Evolutionary conservation across 129 eudicot species (phyloP), one percentile per base, ranked within the genome.

Genomic region (Calendula officinalis): DNA sequence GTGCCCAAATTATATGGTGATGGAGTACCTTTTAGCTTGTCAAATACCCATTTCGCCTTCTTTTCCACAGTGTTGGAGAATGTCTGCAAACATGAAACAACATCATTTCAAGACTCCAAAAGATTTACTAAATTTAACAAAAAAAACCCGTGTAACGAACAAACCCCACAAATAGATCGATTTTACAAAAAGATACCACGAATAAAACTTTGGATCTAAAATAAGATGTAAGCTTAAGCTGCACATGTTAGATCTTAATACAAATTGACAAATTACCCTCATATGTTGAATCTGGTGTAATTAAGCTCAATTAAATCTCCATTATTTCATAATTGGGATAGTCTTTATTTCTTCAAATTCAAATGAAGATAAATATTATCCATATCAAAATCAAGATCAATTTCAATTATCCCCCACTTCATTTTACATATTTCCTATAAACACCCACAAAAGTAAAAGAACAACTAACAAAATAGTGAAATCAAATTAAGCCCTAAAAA

Each of bases 31-130:
- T 90, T 90, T 62, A 90, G 78, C 86, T 90, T 90, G 86, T 90
- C 86, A 74, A 90, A 90, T 43, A 90, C 69, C 97, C 97, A 90
- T 80, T 90, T 90, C 8, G 97, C 97, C 71, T 86, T 90, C 78
- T 90, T 85, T 74, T 90, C 97, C 38, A 90, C 97, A 3, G 95
- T 78, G 75, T 72, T 90, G 47, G 97, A 81, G 66, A 90, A 76
- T 14, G 77, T 79, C 97, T 90, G 97, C 64, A 75, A 70, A 64
- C 52, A 48, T 40, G 50, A 72, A 46, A 57, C 43, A n/a, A 51
- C 12, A 59, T n/a, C 49, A 49, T 13, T 36, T 68, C 32, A 69
- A 45, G 45, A 33, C 35, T 27, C 36, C 3, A 4, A 11, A 34
- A 12, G 5, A 40, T 33, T 14, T 57, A 7, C 11, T 8, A 1